Evolutionary conservation across 2,329 filamentous ascomycete genomes (phyloP).

Genomic region (Calonectria fujianensis): DNA sequence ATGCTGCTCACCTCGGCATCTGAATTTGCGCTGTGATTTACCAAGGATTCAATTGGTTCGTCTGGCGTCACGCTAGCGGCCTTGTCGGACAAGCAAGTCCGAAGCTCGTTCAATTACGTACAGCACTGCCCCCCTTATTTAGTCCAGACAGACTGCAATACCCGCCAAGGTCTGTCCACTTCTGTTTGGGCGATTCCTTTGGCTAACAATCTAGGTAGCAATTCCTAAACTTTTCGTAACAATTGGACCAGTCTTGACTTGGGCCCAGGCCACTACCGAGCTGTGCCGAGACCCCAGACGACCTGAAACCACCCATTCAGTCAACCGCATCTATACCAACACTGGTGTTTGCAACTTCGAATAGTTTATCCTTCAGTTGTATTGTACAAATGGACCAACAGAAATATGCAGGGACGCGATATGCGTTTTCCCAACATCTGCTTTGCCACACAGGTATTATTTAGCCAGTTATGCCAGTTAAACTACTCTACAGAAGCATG

Average conservation of each 20-base stretch:
- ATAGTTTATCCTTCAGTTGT: background rate
- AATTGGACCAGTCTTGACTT: background rate
- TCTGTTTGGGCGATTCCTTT: background rate
- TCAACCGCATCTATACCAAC: background rate
- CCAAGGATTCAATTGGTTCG: background rate
- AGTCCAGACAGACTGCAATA: background rate
- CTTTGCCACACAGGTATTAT: constrained; percentile 42
- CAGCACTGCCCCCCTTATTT: background rate
- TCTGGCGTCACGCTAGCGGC: background rate
- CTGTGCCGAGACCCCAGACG: background rate
- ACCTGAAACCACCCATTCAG: background rate
- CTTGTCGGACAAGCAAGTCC: background rate
- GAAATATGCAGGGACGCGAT: constrained; percentile 11
- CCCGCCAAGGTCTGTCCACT: constrained; percentile 1
- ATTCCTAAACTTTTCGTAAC: background rate
- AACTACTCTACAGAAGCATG: constrained; percentile 81
- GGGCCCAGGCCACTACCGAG: background rate
- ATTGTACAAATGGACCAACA: constrained; percentile 39
- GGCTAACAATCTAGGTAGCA: background rate
- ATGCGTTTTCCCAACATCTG: constrained; percentile 1
- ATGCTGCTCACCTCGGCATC: background rate
- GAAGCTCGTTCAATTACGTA: background rate
- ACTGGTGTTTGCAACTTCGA: background rate
- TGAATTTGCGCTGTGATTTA: background rate
- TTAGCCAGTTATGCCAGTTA: constrained; percentile 26